Evolutionary conservation across 177 flowering plant genomes (phyloP), one percentile per base, ranked within the genome.

Genomic region (Vitis hybrid): DNA sequence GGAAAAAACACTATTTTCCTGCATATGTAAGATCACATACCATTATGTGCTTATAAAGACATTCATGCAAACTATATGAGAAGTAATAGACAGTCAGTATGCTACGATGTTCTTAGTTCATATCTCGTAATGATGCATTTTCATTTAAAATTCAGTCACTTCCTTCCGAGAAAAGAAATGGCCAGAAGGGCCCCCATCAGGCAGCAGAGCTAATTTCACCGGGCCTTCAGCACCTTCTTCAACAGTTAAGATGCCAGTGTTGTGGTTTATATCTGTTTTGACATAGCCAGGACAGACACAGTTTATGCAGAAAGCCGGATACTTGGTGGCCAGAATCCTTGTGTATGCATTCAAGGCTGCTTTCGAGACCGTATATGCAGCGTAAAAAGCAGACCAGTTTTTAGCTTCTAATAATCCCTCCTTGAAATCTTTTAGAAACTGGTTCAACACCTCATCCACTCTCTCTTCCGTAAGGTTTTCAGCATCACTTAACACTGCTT

Each of bases 161-260:
- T 82, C 76, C 65, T 35, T 65, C 56, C 62, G 62, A 32, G 27
- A 2, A 59, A 83, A 88, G 79, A 74, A 88, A 11, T 32, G 52
- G 11, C 92, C 92, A 60, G 92, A 79, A 52, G 85, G 86, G 15
- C 82, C 81, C 27, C 67, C 80, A n/a, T 81, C 50, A n/a, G 87
- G 82, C 62, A 81, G 49, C 73, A 88, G 15, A 2, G 89, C 91
- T 56, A 88, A 27, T 75, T 35, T 80, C 40, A 84, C 84, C 14
- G 75, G 69, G 49, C 67, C 60, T 65, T 58, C 75, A 27, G 86
- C 89, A 15, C 85, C 88, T 78, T 83, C 83, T n/a, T 74, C 87
- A 3, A 69, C 58, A 0, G 80, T 55, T 35, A 78, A 59, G 10
- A 21, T 1, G 18, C 90, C 90, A 13, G 51, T 61, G 40, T 83